These are phyloP conservation scores for Lentinula sp. DNA, from an alignment of 768 basidiomycete genomes.

Conservation along the genomic window DNA sequence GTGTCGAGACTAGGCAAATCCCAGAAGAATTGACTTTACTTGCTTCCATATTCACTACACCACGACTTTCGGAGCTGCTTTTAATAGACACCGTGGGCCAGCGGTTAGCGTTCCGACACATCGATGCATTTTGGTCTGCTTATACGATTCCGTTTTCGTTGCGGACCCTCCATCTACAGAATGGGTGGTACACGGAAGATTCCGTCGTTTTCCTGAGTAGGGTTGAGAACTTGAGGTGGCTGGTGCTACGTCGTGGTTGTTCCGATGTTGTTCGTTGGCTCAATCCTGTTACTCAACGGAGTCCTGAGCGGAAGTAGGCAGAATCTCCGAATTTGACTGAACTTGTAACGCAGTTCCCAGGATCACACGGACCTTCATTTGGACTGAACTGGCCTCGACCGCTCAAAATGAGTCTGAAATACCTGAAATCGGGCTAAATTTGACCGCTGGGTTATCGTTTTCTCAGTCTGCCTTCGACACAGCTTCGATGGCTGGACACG, in stretches of 20 bases:
- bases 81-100: slow-evolving; percentile 39
- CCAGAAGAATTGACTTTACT: slow-evolving; percentile 54
- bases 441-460: no score
- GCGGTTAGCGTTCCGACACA: slow-evolving; percentile 33
- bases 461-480: no score
- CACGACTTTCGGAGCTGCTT: slow-evolving; percentile 39
- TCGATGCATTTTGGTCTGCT: slow-evolving; percentile 40
- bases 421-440: no score
- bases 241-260: background rate
- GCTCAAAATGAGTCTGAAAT: no score
- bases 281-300: background rate
- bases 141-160: slow-evolving; percentile 35
- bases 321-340: no score
- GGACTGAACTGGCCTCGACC: no score
- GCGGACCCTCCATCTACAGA: slow-evolving; percentile 30
- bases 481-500: no score
- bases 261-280: background rate
- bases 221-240: background rate
- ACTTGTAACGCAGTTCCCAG: no score
- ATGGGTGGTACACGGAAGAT: slow-evolving; percentile 40
- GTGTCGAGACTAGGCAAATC: slow-evolving; percentile 49
- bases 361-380: no score
- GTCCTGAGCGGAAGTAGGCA: background rate
- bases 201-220: background rate
- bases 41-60: slow-evolving; percentile 43